Base-by-base conservation (phyloP, 2,329 filamentous ascomycete genomes). In the Cytospora schulzeri region DNA sequence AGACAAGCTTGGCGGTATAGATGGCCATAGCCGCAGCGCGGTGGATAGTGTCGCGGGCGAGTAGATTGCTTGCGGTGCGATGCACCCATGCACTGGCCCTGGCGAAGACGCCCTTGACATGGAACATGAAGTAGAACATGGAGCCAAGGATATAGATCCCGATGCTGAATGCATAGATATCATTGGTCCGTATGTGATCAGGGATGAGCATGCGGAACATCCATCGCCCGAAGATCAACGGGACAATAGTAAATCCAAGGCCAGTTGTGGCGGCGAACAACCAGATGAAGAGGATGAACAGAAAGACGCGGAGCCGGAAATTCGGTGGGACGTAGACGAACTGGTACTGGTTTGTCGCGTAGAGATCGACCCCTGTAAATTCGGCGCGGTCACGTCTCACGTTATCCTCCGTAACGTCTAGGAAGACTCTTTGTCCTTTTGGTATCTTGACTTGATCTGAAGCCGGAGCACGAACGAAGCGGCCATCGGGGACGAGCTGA, bases 401-500 rank as follows among this genome's bases (percentile, higher is more conserved):
- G 66, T 93, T 90, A 29, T 88, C 76, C 60, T 91, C 86, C 14
- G 85, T 82, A 11, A 94, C 90, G 58, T 91, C 85, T 22, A 96
- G 79, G 72, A 99, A 98, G 4, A 97, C 93, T 19, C 83, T 80
- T 55, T 84, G 85, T 48, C 91, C 91, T 76, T 96, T 97, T 4
- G 93, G 91, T 41, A 98, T 93, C 72, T 96, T 92, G 69, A 97
- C 91, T 74, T 96, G 93, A 75, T 99, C 95, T 1, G 93, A 97
- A 22, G 92, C 93, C 14, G 95, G 95, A n/a, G 93, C 92, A 54
- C 92, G 88, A 28, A 97, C 94, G 74, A 93, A 98, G 64, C 84
- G 86, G 6, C 95, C 95, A 70, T 94, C 87, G 3, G 85, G 84
- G 19, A 87, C 73, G 64, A 96, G 76, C 65, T 87, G 81, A 1